Evolutionary conservation across 1,139 yeast genomes (phyloP), one percentile per base, ranked within the genome.

Genomic region (Scheffersomyces quercinus): DNA sequence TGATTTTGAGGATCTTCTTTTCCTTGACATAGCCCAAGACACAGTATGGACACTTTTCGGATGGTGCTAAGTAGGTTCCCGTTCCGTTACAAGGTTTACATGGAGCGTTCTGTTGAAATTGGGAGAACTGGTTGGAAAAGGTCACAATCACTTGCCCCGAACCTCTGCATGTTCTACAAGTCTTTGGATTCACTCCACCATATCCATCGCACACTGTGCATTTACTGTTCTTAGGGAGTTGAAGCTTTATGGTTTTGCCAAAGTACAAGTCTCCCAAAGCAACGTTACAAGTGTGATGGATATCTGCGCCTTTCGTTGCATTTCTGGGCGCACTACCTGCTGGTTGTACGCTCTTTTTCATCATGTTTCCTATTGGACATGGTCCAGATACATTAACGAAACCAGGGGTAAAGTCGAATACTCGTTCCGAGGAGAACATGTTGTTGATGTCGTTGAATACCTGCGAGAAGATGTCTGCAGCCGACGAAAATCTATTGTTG

Each of bases 1-100:
- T 64, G 5, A 83, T 73, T 43, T 74, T 73, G 35, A 84, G 64
- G 7, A 83, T 71, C 50, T 80, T 79, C 29, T 77, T 70, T 31
- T 69, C 79, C 43, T 75, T 67, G 15, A 68, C 42, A 63, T 52
- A 45, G 3, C 63, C 62, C 0, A 79, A 76, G 20, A 60, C 56
- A 50, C 85, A 80, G 1, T 51, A 54, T 3, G 41, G 37, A 52
- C 85, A 80, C 3, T 58, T 45, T 42, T 68, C 70, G 24, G 56
- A 52, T 0, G 55, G 51, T 1, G 64, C 56, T 29, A 70, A 57
- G 42, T 52, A 61, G 2, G 55, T 50, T 2, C 79, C 79, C 2
- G 65, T 55, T 2, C 79, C 79, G 10, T 48, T 44, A 46, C 79
- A 74, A 9, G 59, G 54, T 16, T 52, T 53, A 49, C 79, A 74